Percentiles rank a stretch among this genome's conserved stretches.
Evolutionary conservation across 2,329 filamentous ascomycete genomes (phyloP).

Genomic region (Ceratocystis alfenasii): DNA sequence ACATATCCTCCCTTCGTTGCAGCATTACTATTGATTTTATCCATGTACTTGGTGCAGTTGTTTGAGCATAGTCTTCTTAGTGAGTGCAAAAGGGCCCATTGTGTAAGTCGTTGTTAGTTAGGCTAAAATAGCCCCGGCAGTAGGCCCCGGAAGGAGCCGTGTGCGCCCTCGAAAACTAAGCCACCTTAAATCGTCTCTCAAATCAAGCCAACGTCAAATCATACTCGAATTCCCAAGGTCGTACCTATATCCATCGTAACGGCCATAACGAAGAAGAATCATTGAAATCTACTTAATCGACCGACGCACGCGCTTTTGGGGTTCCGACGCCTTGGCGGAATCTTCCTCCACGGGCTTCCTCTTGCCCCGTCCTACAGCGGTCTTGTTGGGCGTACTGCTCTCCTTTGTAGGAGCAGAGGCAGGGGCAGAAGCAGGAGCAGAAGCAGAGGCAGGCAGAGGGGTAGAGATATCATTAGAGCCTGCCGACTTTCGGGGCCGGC

Average conservation of each 20-base stretch:
- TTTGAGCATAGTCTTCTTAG: neutral
- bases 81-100: neutral
- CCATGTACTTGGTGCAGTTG: neutral
- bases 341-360: conserved; percentile 14
- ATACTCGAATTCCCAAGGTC: too few species aligned
- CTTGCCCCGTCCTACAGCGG: conserved; percentile 14
- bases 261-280: neutral
- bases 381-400: conserved; percentile 4
- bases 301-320: conserved; percentile 16
- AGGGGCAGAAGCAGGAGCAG: neutral
- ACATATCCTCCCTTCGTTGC: neutral
- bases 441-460: neutral
- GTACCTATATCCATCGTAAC: too few species aligned
- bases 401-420: neutral
- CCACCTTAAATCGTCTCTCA: neutral
- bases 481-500: conserved; percentile 17
- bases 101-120: neutral
- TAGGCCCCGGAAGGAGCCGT: too few species aligned
- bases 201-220: too few species aligned
- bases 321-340: neutral
- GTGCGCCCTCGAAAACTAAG: too few species aligned
- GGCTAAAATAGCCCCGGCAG: too few species aligned
- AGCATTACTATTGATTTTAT: neutral
- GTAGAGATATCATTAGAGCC: neutral
- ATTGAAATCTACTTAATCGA: conserved; percentile 14